Percentiles rank a stretch among this genome's conserved stretches.
Evolutionary conservation across 305 asterid genomes (phyloP).

Genomic region (Fraxinus albicans): DNA sequence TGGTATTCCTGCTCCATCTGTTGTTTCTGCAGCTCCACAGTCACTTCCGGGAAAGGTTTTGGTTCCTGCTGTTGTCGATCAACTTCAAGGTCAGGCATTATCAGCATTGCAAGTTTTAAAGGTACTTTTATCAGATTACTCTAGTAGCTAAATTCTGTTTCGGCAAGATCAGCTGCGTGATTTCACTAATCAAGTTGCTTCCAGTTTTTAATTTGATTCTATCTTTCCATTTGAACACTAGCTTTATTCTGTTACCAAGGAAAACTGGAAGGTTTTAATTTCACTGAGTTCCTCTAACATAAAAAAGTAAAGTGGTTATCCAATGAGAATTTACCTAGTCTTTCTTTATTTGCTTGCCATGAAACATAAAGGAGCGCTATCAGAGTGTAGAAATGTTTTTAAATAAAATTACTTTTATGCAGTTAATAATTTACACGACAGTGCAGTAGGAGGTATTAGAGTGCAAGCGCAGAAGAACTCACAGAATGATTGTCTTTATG

Average conservation of each 20-base stretch:
- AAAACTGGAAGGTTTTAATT: neutral
- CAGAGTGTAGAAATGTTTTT: neutral
- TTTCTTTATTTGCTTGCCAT: neutral
- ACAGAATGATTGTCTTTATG: neutral
- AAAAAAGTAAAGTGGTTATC: neutral
- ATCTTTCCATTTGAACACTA: neutral
- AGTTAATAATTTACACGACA: neutral
- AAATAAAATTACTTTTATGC: neutral
- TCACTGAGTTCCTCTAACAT: neutral
- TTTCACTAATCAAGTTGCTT: neutral
- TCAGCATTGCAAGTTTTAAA: constrained; percentile 90
- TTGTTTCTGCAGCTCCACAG: constrained; percentile 71
- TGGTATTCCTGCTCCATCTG: constrained; percentile 93
- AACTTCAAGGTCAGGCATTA: constrained; percentile 77
- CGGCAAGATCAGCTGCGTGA: neutral
- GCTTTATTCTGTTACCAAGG: neutral
- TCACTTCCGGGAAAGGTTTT: constrained; percentile 79
- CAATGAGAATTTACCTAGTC: neutral
- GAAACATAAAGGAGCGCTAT: neutral
- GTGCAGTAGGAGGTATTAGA: constrained; percentile 3
- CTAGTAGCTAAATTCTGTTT: constrained; percentile 14
- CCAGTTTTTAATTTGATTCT: neutral
- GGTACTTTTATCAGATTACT: constrained; percentile 44
- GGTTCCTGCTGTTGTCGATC: constrained; percentile 91
- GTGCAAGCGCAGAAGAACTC: constrained; percentile 10